These are phyloP conservation scores for Phaeosphaeria sp. DNA, from an alignment of 2,329 filamentous ascomycete species.

Conservation along the genomic window DNA sequence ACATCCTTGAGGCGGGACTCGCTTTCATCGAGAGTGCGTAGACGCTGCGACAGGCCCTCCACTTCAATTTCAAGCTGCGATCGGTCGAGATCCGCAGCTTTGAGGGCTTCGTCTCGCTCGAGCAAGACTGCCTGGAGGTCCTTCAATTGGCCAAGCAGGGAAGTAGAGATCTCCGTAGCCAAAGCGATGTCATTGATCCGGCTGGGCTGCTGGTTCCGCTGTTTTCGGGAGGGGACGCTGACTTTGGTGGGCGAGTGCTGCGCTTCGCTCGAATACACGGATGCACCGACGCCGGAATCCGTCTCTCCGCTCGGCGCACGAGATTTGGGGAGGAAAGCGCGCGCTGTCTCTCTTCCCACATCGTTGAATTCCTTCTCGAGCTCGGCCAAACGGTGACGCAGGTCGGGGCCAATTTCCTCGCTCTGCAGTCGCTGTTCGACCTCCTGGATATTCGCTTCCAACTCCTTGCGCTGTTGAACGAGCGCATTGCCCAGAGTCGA, in stretches of 20 bases:
- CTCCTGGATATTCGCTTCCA: conserved; percentile 82
- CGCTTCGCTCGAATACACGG: conserved; percentile 78
- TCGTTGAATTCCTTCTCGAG: conserved; percentile 96
- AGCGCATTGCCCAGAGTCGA: conserved; percentile 87
- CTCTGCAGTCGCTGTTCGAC: conserved; percentile 76
- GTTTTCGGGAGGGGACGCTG: conserved; percentile 82
- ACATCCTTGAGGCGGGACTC: conserved; percentile 97
- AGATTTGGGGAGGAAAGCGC: conserved; percentile 84
- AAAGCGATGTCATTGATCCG: conserved; percentile 96
- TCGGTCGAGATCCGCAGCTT: conserved; percentile 75
- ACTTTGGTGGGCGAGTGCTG: conserved; percentile 89
- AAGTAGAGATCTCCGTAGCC: conserved; percentile 97
- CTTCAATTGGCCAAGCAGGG: conserved; percentile 89
- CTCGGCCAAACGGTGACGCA: conserved; percentile 82
- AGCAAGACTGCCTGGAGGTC: conserved; percentile 84
- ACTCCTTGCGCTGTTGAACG: conserved; percentile 83
- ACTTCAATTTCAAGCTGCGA: conserved; percentile 82
- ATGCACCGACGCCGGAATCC: conserved; percentile 41
- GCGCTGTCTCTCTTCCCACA: conserved; percentile 85
- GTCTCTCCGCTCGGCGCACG: conserved; percentile 69
- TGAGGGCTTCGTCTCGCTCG: conserved; percentile 87
- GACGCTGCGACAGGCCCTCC: conserved; percentile 77
- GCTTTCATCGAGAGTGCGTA: conserved; percentile 87
- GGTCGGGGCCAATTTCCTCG: conserved; percentile 79
- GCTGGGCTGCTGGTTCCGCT: conserved; percentile 87